Base-by-base conservation (phyloP, 2,329 filamentous ascomycete species). In the Rhinocladiella mackenziei region DNA sequence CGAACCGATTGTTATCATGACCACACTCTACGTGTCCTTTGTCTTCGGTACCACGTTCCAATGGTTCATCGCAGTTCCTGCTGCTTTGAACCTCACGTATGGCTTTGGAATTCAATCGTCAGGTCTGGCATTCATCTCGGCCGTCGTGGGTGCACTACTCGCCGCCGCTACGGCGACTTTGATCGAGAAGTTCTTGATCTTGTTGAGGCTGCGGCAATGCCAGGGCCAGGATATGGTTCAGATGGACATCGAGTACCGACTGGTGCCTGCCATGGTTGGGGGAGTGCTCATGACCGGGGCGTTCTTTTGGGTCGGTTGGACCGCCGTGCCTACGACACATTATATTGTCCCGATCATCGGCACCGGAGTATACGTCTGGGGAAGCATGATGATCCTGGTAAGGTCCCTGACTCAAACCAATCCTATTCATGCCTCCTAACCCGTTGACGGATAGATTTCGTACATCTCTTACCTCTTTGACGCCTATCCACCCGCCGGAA, bases 401-500 rank as follows among this genome's bases (percentile, higher is more conserved):
- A 83, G 45, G 5, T 30, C 5, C 11, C n/a, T n/a, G n/a, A n/a
- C n/a, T n/a, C 72, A 78, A 14, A 33, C 14, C 5, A 13, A 14
- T 20, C 25, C 15, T 34, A 11, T 23, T n/a, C 29, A 8, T 23
- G 7, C n/a, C n/a, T n/a, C n/a, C n/a, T n/a, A n/a, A n/a, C n/a
- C n/a, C n/a, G n/a, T n/a, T n/a, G n/a, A n/a, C n/a, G n/a, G n/a
- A 39, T 52, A 30, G 53, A 54, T 14, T 70, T 83, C 45, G 72
- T 79, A 45, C 4, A 61, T 31, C 51, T 58, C 36, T 7, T 63
- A 62, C 35, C 39, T 62, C 2, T 45, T 57, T 2, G 50, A 58
- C 15, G 47, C 51, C 2, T 63, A 63, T 39, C 56, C 56, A 4
- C 47, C 54, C n/a, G n/a, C n/a, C n/a, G n/a, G n/a, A 3, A 39